Evolutionary conservation across 371 early-diverging fungal genomes (phyloP), one percentile per base, ranked within the genome.

Genomic region (Mucor ambiguus): DNA sequence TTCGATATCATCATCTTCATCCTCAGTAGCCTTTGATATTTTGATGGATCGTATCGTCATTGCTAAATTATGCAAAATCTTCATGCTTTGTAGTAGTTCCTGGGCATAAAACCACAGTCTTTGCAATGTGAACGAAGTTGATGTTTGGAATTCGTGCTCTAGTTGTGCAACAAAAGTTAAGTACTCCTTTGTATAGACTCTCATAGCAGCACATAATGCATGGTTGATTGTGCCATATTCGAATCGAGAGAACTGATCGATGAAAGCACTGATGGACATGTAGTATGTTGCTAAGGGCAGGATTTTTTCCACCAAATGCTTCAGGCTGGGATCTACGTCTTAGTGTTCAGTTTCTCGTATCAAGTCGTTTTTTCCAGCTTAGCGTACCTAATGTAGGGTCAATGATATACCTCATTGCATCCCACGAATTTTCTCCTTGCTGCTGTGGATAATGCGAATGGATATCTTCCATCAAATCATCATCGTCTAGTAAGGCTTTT

Each of bases 191-290:
- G 92, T 61, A 43, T 96, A 72, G 9, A 64, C 78, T 16, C 86
- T 75, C 41, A 96, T 90, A 0, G 92, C 94, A 1, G 94, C 92
- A 57, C 90, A 87, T 3, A 98, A 83, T 0, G 98, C 98, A 72
- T 98, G 96, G 66, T 88, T 92, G 35, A 96, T 91, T 8, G 90
- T 88, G 1, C 98, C 98, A 60, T 87, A 93, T 58, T 91, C 89
- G 52, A 92, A 93, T 9, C 83, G 77, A 3, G 93, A 85, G 66
- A 91, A 90, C 1, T 83, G 75, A 16, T 89, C 85, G 16, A 92
- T 80, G 75, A 95, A 98, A 4, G 88, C 82, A 22, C 89, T 84
- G 24, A 96, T 76, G 3, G 87, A 86, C 35, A 76, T 72, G 74
- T 92, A 92, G 70, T 91, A 87, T 0, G 87, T 84, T 6, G 94